Evolutionary conservation across 495 filamentous ascomycete species (phyloP), one percentile per base, ranked within the genome.

Genomic region (Aspergillus incahuasiensis): DNA sequence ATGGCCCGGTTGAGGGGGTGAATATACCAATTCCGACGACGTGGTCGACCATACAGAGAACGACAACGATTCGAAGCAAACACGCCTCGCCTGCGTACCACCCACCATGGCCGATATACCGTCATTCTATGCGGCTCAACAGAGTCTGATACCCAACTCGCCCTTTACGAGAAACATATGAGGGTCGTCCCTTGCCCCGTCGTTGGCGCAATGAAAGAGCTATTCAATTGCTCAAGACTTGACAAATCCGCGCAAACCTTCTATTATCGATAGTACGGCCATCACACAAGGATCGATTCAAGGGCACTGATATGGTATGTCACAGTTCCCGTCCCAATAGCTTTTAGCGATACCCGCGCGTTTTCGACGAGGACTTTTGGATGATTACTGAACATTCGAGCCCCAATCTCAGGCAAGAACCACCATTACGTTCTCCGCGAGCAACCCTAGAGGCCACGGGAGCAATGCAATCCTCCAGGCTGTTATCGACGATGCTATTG

Each of bases 71-170:
- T 16, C 16, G 32, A 39, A 50, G 34, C 48, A 39, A 40, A 50
- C 32, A 39, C 18, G 1, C n/a, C 15, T 16, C 4, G 15, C 12
- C 32, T 24, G 48, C 34, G 20, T 50, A 18, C 34, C n/a, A 39
- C 48, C 48, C 48, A 15, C 30, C 48, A 40, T 16, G 32, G 40
- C n/a, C 3, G 4, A 1, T 16, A n/a, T 12, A 49, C 47, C 18
- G 9, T 21, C 13, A 38, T 5, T 40, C 20, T 25, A 50, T 50
- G 48, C 48, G 48, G 48, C 48, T 50, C 48, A 50, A 50, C 32
- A 9, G 19, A 50, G 16, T 19, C 21, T 40, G 34, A 40, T 40
- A 25, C 48, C 48, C 48, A 50, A 40, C 32, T 16, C 19, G 13
- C 30, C 9, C 47, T 49, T 9, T 30, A n/a, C 22, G 48, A 1